Evolutionary conservation across 106 monocot genomes (phyloP).

Genomic region (Platanthera guangdongensis): DNA sequence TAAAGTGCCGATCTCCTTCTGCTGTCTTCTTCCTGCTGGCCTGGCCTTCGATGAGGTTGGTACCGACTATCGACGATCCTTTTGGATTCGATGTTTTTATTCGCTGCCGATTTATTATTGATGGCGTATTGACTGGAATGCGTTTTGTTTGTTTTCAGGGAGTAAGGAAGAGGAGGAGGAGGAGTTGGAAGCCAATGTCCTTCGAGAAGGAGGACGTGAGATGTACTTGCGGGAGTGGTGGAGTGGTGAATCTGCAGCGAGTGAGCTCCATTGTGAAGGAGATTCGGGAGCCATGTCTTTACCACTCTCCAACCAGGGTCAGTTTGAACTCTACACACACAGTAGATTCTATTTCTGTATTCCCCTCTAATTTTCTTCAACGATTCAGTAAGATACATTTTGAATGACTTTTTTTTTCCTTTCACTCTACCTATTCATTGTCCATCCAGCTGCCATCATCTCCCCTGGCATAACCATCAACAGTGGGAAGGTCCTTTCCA

Average conservation of each 20-base stretch:
- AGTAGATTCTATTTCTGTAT: background rate
- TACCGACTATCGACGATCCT: background rate
- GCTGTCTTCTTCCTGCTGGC: background rate
- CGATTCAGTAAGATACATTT: background rate
- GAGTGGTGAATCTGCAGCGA: slow-evolving; percentile 43
- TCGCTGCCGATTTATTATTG: background rate
- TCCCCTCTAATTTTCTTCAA: background rate
- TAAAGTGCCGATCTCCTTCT: slow-evolving; percentile 4
- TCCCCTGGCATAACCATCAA: too few species aligned
- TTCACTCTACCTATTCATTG: background rate
- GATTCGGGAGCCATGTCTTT: slow-evolving; percentile 67
- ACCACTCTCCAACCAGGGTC: slow-evolving; percentile 58
- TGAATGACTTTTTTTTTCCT: background rate
- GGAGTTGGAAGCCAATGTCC: slow-evolving; percentile 24
- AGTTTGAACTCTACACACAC: background rate
- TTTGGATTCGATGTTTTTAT: background rate
- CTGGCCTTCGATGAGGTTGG: slow-evolving; percentile 3
- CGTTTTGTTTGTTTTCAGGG: slow-evolving; percentile 8
- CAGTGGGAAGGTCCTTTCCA: too few species aligned
- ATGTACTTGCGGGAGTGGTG: slow-evolving; percentile 63
- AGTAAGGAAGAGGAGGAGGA: slow-evolving; percentile 5
- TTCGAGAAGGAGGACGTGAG: slow-evolving; percentile 49
- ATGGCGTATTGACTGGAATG: background rate
- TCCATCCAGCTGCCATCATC: too few species aligned
- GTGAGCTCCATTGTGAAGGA: slow-evolving; percentile 68